Evolutionary conservation across 805 yeast genomes (phyloP).

Genomic region (Ogataea thermomethanolica): DNA sequence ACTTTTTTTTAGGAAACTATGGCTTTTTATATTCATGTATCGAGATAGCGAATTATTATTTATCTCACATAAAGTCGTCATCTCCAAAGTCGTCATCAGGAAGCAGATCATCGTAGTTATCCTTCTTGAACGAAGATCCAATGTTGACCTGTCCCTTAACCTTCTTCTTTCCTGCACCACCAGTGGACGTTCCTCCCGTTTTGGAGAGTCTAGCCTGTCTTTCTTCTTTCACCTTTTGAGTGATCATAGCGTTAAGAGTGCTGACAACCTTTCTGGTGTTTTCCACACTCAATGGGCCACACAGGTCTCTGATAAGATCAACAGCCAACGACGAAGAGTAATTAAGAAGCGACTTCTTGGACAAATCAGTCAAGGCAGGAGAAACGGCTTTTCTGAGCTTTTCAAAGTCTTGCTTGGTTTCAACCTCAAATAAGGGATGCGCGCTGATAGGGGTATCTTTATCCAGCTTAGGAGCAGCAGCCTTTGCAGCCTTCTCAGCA

Average conservation of each 20-base stretch:
- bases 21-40: not conserved
- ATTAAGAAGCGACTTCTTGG: slow-evolving; percentile 58
- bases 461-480: slow-evolving; percentile 39
- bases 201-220: slow-evolving; percentile 81
- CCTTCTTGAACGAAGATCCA: slow-evolving; percentile 59
- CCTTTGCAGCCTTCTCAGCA: slow-evolving; percentile 46
- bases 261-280: slow-evolving; percentile 81
- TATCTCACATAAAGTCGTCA: slow-evolving; percentile 72
- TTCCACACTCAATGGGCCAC: slow-evolving; percentile 78
- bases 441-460: slow-evolving; percentile 63
- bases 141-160: slow-evolving; percentile 77
- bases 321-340: slow-evolving; percentile 76
- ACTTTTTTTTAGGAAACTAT: not conserved
- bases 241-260: slow-evolving; percentile 74
- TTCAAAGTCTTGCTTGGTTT: slow-evolving; percentile 73
- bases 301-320: slow-evolving; percentile 80
- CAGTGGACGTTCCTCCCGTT: slow-evolving; percentile 81
- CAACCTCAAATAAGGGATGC: slow-evolving; percentile 84
- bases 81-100: slow-evolving; percentile 60
- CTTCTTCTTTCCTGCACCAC: slow-evolving; percentile 95
- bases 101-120: slow-evolving; percentile 50
- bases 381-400: slow-evolving; percentile 70
- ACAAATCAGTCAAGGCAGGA: slow-evolving; percentile 56
- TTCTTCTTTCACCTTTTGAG: slow-evolving; percentile 86
- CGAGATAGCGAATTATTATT: not conserved